phyloP scores from a whole-genome alignment of 495 filamentous ascomycete genomes.

The Penicillium fimorum region DNA sequence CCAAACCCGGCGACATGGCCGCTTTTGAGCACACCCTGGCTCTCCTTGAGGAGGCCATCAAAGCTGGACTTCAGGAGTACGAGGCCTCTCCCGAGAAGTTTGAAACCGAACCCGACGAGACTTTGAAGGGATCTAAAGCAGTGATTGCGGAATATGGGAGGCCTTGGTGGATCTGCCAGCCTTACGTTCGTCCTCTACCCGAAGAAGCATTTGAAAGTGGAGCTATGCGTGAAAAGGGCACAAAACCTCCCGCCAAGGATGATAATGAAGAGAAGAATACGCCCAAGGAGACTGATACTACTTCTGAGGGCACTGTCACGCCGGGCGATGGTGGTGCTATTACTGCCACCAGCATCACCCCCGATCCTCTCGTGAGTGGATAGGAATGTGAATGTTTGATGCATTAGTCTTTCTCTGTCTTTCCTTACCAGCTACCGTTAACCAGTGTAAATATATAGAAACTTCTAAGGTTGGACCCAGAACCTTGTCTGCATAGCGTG shows the following conservation, averaged over 20 bases:
- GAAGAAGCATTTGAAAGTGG: conserved; percentile 85
- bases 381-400: conserved; percentile 9
- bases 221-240: conserved; percentile 64
- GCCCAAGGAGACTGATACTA: conserved; percentile 11
- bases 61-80: conserved; percentile 71
- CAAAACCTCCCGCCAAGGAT: conserved; percentile 35
- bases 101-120: conserved; percentile 35
- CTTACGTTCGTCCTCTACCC: conserved; percentile 82
- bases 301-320: conserved; percentile 17
- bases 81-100: conserved; percentile 58
- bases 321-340: conserved; percentile 13
- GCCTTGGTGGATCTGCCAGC: conserved; percentile 93
- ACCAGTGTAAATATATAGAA: not conserved
- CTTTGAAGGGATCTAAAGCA: conserved; percentile 57
- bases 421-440: not conserved
- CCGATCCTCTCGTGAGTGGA: conserved; percentile 39
- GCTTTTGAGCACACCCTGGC: conserved; percentile 69
- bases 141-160: conserved; percentile 68
- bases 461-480: not conserved
- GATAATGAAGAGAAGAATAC: conserved; percentile 23
- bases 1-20: conserved; percentile 60
- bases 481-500: not conserved
- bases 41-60: conserved; percentile 67
- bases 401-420: not conserved
- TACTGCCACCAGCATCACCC: conserved; percentile 27